Evolutionary conservation across 176 grass and related monocot species (phyloP), one percentile per base, ranked within the genome.

Genomic region (Rhynchospora breviuscula): DNA sequence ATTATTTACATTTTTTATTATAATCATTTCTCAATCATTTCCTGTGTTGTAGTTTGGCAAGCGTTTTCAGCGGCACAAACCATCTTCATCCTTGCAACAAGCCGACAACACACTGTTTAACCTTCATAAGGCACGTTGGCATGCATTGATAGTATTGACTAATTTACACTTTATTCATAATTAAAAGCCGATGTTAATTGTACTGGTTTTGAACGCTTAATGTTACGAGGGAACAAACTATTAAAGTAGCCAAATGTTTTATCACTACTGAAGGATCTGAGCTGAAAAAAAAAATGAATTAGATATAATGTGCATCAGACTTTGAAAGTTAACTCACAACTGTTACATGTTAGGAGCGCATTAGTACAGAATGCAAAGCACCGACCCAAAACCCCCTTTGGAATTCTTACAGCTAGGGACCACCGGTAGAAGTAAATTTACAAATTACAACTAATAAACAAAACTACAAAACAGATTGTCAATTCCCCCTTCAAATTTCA

Each of bases 381-480:
- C 80, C 44, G 18, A 82, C 80, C 80, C 80, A 82, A 82, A 82
- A 82, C 60, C 80, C 80, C 80, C 22, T 82, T 68, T 68, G 31
- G 25, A 82, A 68, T 66, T 63, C 63, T 66, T 82, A 82, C 80
- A 82, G 17, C 62, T 56, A 47, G 80, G 80, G 80, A 82, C 80
- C 80, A 82, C 80, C 80, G 48, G 48, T 53, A 29, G 43, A 11
- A 82, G 80, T 54, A 82, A 81, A 67, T 82, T 82, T 82, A 82
- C 80, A 82, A 31, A 66, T 66, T 66, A 66, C 60, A 82, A 82
- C 63, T 89, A 82, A 46, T 66, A 67, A 63, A 66, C 61, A 48
- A 58, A 60, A 66, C 81, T 88, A 79, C 78, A 87, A 86, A 88
- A 82, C 75, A 88, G 62, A 62, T 14, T 63, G 64, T 83, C 81